A percentile compares a stretch with the other conserved stretches of the same genome.
These are phyloP conservation scores for Ophiostoma sp. DNA, from an alignment of 2,329 filamentous ascomycete genomes.

Conservation along the genomic window DNA sequence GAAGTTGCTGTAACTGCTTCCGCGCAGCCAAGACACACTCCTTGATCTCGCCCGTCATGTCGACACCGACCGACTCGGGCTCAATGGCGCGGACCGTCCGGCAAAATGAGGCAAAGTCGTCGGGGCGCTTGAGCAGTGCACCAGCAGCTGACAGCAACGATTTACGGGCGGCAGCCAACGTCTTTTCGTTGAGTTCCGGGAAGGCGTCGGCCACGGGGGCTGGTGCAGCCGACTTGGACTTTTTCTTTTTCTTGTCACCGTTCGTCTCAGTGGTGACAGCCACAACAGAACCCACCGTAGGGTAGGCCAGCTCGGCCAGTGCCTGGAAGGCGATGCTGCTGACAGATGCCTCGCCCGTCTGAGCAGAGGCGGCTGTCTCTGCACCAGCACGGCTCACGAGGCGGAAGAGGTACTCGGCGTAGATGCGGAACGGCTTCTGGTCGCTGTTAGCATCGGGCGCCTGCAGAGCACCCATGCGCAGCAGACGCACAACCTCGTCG, in stretches of 20 bases:
- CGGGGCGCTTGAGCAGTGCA: conserved; percentile 55
- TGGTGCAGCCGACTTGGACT: not conserved
- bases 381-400: conserved; percentile 45
- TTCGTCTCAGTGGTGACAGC: not conserved
- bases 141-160: conserved; percentile 60
- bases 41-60: conserved; percentile 57
- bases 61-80: conserved; percentile 49
- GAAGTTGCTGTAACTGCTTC: conserved; percentile 52
- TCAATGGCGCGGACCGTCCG: conserved; percentile 56
- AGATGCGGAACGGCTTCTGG: conserved; percentile 50
- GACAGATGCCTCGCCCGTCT: conserved; percentile 40
- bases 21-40: conserved; percentile 54
- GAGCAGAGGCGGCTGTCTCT: conserved; percentile 33
- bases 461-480: conserved; percentile 42
- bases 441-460: conserved; percentile 40
- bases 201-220: conserved; percentile 36
- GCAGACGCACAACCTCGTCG: conserved; percentile 50
- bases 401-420: conserved; percentile 57
- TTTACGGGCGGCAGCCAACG: conserved; percentile 55
- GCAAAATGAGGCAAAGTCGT: conserved; percentile 56
- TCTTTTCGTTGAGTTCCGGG: conserved; percentile 52
- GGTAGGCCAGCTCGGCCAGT: conserved; percentile 57
- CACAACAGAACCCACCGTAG: conserved; percentile 40
- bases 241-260: conserved; percentile 15
- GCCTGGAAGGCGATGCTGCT: conserved; percentile 50